Percentiles rank a stretch among this genome's conserved stretches.
These are phyloP conservation scores for Psilocybe tampanensis DNA, from an alignment of 768 basidiomycete genomes.

Conservation along the genomic window DNA sequence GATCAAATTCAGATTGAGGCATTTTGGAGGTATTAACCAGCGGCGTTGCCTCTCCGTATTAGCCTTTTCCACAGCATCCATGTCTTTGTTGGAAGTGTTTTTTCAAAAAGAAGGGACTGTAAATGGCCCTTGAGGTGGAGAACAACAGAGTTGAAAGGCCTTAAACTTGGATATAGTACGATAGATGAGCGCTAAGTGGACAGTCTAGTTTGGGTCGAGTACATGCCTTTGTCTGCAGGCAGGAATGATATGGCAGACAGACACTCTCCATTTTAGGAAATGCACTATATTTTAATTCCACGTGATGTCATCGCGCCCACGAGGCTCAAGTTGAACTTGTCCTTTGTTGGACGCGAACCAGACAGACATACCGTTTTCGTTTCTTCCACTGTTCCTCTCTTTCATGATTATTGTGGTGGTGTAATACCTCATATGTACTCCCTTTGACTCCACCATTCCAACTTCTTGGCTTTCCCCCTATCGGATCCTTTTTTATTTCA, in stretches of 20 bases:
- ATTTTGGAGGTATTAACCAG: constrained; percentile 19
- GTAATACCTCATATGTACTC: not conserved
- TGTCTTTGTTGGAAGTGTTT: constrained; percentile 25
- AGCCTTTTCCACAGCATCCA: constrained; percentile 85
- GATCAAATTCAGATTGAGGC: not conserved
- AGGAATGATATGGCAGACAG: not conserved
- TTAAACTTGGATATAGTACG: not conserved
- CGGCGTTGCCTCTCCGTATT: constrained; percentile 65
- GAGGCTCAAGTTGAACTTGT: not conserved
- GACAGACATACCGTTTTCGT: not conserved
- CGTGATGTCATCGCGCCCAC: constrained; percentile 7
- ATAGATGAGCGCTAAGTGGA: constrained; percentile 1
- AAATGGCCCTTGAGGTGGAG: not conserved
- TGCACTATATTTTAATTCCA: not conserved
- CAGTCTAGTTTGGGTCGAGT: constrained; percentile 8
- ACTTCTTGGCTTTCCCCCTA: not conserved
- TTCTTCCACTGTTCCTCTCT: not conserved
- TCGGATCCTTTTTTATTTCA: not conserved
- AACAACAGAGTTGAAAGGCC: not conserved
- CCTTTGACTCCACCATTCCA: not conserved
- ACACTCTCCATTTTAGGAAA: not conserved
- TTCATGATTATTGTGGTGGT: not conserved
- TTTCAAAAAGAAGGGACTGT: not conserved
- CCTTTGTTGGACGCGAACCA: not conserved
- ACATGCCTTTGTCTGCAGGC: constrained; percentile 15